Conservation (phyloP, 495 filamentous ascomycete species). For the Neurospora sp. region DNA sequence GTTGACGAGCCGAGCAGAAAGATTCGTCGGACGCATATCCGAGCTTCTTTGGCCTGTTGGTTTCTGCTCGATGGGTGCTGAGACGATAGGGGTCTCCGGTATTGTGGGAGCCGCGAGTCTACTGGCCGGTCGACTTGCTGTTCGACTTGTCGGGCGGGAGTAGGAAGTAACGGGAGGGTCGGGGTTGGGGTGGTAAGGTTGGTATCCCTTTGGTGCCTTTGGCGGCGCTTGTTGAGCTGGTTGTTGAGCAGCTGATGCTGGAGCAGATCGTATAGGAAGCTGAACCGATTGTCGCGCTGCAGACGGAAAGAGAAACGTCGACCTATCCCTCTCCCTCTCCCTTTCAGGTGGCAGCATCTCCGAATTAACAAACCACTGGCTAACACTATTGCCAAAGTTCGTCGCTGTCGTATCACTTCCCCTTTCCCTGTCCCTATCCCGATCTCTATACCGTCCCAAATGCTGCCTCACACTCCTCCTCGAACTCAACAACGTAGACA, state of each 20-base stretch:
- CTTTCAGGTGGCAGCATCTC: neutral
- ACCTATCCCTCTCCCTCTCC: neutral
- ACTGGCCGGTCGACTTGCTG: neutral
- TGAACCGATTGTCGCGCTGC: neutral
- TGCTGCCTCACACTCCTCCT: neutral
- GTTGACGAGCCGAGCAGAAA: slow-evolving; percentile 1
- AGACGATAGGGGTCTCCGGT: neutral
- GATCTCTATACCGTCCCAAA: neutral
- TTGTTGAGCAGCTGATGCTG: neutral
- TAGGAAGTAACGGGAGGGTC: neutral
- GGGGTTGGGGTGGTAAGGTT: neutral
- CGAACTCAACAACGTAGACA: neutral
- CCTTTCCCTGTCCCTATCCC: neutral
- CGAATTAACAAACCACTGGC: neutral
- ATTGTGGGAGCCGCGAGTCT: neutral
- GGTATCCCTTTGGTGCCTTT: neutral
- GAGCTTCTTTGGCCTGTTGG: slow-evolving; percentile 1
- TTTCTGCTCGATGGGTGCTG: neutral
- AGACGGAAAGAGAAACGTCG: neutral
- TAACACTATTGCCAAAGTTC: neutral
- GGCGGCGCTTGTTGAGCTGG: neutral
- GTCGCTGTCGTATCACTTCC: neutral
- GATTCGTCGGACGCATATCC: slow-evolving; percentile 3
- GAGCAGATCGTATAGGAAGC: neutral
- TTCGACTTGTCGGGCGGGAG: neutral